These are phyloP conservation scores for Hyphodiscus sp. DNA, from an alignment of 2,329 filamentous ascomycete genomes.

Conservation along the genomic window DNA sequence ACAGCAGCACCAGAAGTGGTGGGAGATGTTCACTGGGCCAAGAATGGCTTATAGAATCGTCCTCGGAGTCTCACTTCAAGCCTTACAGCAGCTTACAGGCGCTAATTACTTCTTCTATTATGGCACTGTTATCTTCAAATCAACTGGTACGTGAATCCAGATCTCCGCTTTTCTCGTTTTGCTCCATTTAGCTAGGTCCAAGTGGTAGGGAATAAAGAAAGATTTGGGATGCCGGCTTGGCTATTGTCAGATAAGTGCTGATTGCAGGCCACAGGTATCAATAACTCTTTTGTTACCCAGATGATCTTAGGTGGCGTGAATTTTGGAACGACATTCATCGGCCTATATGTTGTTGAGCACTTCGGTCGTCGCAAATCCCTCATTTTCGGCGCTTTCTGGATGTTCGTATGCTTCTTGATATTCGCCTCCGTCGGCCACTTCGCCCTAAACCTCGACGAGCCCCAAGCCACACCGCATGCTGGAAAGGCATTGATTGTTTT, in stretches of 20 bases:
- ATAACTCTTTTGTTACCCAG: constrained; percentile 58
- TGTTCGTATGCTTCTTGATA: constrained; percentile 44
- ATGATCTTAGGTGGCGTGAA: constrained; percentile 63
- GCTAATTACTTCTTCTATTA: constrained; percentile 58
- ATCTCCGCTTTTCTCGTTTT: constrained; percentile 30
- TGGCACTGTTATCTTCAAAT: constrained; percentile 56
- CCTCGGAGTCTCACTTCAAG: constrained; percentile 57
- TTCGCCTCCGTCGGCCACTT: constrained; percentile 15
- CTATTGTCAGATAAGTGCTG: neutral
- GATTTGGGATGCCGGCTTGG: neutral
- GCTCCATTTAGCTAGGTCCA: neutral
- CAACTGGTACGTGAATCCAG: constrained; percentile 43
- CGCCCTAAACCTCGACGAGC: constrained; percentile 38
- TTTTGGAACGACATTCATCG: constrained; percentile 38
- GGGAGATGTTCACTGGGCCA: constrained; percentile 54
- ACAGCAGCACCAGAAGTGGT: constrained; percentile 42
- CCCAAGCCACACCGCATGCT: constrained; percentile 36
- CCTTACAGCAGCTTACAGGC: constrained; percentile 61
- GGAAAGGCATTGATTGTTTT: constrained; percentile 64
- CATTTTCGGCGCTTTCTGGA: constrained; percentile 58
- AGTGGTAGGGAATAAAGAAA: neutral
- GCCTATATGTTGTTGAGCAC: constrained; percentile 58
- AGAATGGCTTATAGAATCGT: constrained; percentile 57
- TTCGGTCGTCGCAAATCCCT: constrained; percentile 61
- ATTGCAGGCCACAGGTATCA: constrained; percentile 29